A percentile compares a stretch with the other conserved stretches of the same genome.
Conservation (phyloP, 2,329 filamentous ascomycete species). For the Diaporthe aspalathi region DNA sequence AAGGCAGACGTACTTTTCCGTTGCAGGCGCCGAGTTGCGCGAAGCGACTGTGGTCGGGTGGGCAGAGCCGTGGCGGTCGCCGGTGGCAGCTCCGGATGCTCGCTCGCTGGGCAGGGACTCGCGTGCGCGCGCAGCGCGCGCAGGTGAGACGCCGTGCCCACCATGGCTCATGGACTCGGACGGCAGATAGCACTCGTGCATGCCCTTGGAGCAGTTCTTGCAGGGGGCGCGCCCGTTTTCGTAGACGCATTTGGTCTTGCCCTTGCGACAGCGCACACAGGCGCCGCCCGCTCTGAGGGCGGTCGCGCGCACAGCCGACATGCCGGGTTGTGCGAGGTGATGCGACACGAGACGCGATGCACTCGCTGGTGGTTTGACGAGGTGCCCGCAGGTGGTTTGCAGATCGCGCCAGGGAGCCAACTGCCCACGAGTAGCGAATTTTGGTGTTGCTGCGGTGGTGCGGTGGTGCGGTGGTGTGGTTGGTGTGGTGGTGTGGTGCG, state of each 20-base stretch:
- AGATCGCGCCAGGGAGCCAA: not conserved
- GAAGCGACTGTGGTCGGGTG: slow-evolving; percentile 54
- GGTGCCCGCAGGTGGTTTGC: not conserved
- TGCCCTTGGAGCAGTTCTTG: slow-evolving; percentile 72
- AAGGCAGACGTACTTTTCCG: slow-evolving; percentile 65
- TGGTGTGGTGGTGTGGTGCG: not conserved
- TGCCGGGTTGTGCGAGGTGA: slow-evolving; percentile 42
- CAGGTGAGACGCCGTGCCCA: slow-evolving; percentile 68
- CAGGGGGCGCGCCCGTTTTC: slow-evolving; percentile 71
- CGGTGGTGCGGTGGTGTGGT: not conserved
- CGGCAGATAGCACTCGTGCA: slow-evolving; percentile 72
- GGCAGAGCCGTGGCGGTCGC: slow-evolving; percentile 55
- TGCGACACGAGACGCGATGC: not conserved
- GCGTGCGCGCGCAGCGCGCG: slow-evolving; percentile 62
- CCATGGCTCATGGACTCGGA: slow-evolving; percentile 70
- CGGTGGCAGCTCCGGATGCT: slow-evolving; percentile 56
- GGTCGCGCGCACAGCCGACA: slow-evolving; percentile 66
- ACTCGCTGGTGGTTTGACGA: not conserved
- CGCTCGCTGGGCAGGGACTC: slow-evolving; percentile 67
- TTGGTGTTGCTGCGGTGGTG: not conserved
- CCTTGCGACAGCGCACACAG: slow-evolving; percentile 72
- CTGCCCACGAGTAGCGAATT: not conserved
- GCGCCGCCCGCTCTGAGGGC: slow-evolving; percentile 71
- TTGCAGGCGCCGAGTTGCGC: slow-evolving; percentile 59
- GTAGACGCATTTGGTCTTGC: slow-evolving; percentile 74